A percentile compares a stretch with the other conserved stretches of the same genome.
Evolutionary conservation across 2,329 filamentous ascomycete species (phyloP).

Genomic region (Beauveria sp.): DNA sequence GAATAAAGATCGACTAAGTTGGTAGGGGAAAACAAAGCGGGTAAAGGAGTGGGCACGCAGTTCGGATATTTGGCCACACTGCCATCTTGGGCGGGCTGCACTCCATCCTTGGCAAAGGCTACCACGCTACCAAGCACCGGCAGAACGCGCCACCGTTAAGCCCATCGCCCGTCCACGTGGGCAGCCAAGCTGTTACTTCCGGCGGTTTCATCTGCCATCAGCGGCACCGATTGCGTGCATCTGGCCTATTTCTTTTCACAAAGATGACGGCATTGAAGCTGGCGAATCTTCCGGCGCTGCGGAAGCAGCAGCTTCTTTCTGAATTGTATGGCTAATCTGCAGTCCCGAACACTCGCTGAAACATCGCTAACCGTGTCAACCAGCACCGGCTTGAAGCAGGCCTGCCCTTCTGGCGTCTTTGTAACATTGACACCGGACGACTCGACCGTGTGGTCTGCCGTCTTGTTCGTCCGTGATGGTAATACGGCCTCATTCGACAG

Average conservation of each 20-base stretch:
- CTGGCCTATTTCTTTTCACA: neutral
- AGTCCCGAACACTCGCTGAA: neutral
- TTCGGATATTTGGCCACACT: no score
- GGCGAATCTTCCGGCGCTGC: slow-evolving; percentile 46
- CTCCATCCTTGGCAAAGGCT: no score
- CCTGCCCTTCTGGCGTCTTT: slow-evolving; percentile 80
- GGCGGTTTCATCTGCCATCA: neutral
- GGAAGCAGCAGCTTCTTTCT: slow-evolving; percentile 68
- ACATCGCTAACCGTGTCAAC: neutral
- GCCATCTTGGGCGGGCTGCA: no score
- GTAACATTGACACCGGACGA: slow-evolving; percentile 77
- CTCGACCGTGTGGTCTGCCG: slow-evolving; percentile 77
- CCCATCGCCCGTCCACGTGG: neutral
- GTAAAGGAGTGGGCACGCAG: no score
- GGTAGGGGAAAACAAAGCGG: no score
- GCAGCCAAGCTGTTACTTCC: neutral
- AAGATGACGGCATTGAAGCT: slow-evolving; percentile 39
- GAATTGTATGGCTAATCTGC: slow-evolving; percentile 60
- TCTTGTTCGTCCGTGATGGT: slow-evolving; percentile 88
- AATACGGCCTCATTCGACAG: slow-evolving; percentile 15
- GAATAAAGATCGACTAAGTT: no score
- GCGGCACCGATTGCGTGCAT: neutral
- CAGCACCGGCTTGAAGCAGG: slow-evolving; percentile 73
- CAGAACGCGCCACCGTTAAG: neutral
- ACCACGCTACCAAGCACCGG: neutral